Conservation (phyloP, 2,329 filamentous ascomycete species). For the Colletotrichum sojae region DNA sequence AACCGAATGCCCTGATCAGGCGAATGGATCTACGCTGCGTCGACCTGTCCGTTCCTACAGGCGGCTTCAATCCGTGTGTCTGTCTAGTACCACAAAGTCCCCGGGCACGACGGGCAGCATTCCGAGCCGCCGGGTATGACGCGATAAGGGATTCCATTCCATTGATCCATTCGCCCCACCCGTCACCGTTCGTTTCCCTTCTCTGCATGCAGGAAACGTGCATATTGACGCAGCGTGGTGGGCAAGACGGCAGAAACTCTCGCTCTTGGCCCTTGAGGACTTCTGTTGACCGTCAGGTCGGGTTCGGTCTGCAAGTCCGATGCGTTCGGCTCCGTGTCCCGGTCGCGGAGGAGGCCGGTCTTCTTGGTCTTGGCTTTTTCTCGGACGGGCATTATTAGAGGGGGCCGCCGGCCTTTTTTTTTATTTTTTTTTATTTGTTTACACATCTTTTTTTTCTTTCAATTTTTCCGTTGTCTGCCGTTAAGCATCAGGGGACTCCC, state of each 20-base stretch:
- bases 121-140: conserved; percentile 16
- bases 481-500: no score
- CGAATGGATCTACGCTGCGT: conserved; percentile 9
- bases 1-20: conserved; percentile 34
- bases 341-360: no score
- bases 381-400: no score
- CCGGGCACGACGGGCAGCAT: conserved; percentile 12
- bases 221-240: not conserved
- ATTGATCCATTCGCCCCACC: conserved; percentile 4
- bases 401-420: no score
- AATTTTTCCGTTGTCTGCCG: no score
- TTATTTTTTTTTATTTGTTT: no score
- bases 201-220: no score
- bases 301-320: not conserved
- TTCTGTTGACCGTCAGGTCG: no score
- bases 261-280: no score
- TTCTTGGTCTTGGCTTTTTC: no score
- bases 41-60: not conserved
- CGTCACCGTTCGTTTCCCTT: not conserved
- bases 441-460: no score
- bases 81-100: not conserved
- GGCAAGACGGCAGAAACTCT: not conserved
- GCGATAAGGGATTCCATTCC: conserved; percentile 26
- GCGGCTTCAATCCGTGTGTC: no score
- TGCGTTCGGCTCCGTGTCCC: not conserved